A percentile compares a stretch with the other conserved stretches of the same genome.
Evolutionary conservation across 179 eudicot genomes (phyloP).

Genomic region (Spergularia azorica): DNA sequence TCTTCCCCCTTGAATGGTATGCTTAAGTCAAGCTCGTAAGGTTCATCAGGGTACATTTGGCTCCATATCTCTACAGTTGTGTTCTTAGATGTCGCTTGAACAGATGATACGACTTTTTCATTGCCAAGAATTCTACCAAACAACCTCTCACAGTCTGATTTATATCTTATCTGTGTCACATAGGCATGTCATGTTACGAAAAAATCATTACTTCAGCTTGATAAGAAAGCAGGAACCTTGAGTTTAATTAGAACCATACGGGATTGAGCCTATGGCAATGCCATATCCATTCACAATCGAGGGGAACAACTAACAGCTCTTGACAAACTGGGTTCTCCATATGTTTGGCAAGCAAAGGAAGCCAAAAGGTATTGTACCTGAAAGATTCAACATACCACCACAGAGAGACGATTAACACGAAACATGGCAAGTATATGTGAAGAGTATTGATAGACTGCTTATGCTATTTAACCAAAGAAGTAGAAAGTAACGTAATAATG

Average conservation of each 20-base stretch:
- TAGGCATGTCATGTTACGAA: neutral
- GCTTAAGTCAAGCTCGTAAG: constrained; percentile 56
- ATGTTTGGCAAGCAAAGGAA: constrained; percentile 88
- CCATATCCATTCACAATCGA: constrained; percentile 99
- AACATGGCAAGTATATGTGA: neutral
- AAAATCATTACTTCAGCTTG: neutral
- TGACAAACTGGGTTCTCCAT: constrained; percentile 42
- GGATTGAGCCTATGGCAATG: constrained; percentile 98
- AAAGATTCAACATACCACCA: neutral
- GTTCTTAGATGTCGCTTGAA: constrained; percentile 48
- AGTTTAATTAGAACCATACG: constrained; percentile 40
- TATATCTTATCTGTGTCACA: constrained; percentile 64
- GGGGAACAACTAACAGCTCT: constrained; percentile 83
- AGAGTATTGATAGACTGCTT: too few relatives aligned
- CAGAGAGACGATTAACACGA: neutral
- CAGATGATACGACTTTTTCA: constrained; percentile 56
- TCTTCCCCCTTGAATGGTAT: constrained; percentile 28
- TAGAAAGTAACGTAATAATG: too few relatives aligned
- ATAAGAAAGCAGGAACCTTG: neutral
- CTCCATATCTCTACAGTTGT: constrained; percentile 69
- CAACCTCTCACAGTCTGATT: constrained; percentile 61
- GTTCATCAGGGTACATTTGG: constrained; percentile 58
- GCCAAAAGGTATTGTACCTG: constrained; percentile 90
- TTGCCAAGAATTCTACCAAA: constrained; percentile 75
- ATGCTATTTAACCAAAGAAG: too few relatives aligned